Percentiles rank a stretch among this genome's conserved stretches.
phyloP scores from a whole-genome alignment of 2,329 filamentous ascomycete genomes.

The Pseudogymnoascus sp. region DNA sequence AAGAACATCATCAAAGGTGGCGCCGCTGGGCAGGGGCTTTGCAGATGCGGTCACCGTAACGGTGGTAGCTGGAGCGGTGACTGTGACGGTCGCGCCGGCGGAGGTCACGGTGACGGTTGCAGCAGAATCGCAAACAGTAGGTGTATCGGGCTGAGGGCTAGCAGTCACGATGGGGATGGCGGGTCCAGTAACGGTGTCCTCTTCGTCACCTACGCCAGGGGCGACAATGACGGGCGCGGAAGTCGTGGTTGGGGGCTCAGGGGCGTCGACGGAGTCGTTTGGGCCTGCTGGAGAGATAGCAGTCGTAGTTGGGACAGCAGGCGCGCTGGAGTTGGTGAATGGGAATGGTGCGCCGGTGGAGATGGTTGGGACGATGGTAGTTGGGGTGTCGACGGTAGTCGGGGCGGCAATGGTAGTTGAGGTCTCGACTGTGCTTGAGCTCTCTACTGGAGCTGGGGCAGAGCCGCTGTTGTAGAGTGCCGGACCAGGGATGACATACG shows the following conservation, averaged over 20 bases:
- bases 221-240: slow-evolving; percentile 27
- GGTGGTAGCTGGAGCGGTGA: slow-evolving; percentile 5
- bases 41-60: slow-evolving; percentile 10
- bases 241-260: slow-evolving; percentile 19
- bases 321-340: neutral
- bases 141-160: neutral
- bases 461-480: slow-evolving; percentile 24
- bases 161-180: slow-evolving; percentile 2
- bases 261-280: slow-evolving; percentile 21
- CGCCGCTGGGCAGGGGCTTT: neutral
- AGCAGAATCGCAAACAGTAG: slow-evolving; percentile 10
- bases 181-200: slow-evolving; percentile 26
- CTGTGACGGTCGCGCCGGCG: slow-evolving; percentile 9
- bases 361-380: slow-evolving; percentile 9
- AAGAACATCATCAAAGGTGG: neutral
- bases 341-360: neutral
- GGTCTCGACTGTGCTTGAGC: neutral
- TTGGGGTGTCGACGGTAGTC: neutral
- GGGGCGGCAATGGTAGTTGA: neutral
- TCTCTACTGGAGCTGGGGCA: slow-evolving; percentile 4
- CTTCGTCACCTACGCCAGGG: neutral
- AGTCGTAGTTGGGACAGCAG: slow-evolving; percentile 23
- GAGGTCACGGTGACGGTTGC: slow-evolving; percentile 2
- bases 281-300: slow-evolving; percentile 33
- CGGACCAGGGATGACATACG: slow-evolving; percentile 30